A percentile compares a stretch with the other conserved stretches of the same genome.
These are phyloP conservation scores for Lichtheimia corymbifera DNA, from an alignment of 371 early-diverging fungal species.

Conservation along the genomic window DNA sequence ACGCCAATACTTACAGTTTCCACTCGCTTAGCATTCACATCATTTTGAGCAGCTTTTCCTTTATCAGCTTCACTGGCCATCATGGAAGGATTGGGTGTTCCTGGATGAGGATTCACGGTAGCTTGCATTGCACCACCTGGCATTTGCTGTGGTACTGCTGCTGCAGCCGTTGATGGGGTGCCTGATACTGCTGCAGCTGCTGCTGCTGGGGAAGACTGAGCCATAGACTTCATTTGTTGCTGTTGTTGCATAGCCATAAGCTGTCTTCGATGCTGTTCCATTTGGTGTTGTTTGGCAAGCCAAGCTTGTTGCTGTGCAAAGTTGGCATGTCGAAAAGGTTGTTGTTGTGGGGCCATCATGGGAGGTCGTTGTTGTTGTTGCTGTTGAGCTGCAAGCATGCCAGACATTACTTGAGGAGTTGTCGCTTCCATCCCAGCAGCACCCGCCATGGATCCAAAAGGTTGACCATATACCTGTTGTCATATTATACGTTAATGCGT, in stretches of 20 bases:
- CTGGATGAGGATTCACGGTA: slow-evolving; percentile 8
- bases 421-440: too few relatives aligned
- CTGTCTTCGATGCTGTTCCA: slow-evolving; percentile 23
- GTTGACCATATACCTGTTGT: not conserved
- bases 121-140: slow-evolving; percentile 16
- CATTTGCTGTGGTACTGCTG: slow-evolving; percentile 13
- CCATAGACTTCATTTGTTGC: slow-evolving; percentile 12
- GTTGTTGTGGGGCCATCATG: slow-evolving; percentile 8
- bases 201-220: not conserved
- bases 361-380: slow-evolving; percentile 1
- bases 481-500: not conserved
- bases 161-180: slow-evolving; percentile 12
- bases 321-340: slow-evolving; percentile 16
- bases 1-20: slow-evolving; percentile 26
- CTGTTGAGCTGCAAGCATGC: not conserved
- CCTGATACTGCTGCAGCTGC: slow-evolving; percentile 26
- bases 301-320: slow-evolving; percentile 28
- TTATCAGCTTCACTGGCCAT: slow-evolving; percentile 10
- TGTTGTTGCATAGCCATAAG: slow-evolving; percentile 17
- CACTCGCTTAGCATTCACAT: slow-evolving; percentile 36
- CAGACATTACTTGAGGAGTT: not conserved
- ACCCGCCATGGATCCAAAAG: too few relatives aligned
- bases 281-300: slow-evolving; percentile 33
- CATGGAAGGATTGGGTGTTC: slow-evolving; percentile 7
- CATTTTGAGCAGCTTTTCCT: slow-evolving; percentile 11